Base-by-base conservation (phyloP, 2,329 filamentous ascomycete species). In the Triangularia setosa region DNA sequence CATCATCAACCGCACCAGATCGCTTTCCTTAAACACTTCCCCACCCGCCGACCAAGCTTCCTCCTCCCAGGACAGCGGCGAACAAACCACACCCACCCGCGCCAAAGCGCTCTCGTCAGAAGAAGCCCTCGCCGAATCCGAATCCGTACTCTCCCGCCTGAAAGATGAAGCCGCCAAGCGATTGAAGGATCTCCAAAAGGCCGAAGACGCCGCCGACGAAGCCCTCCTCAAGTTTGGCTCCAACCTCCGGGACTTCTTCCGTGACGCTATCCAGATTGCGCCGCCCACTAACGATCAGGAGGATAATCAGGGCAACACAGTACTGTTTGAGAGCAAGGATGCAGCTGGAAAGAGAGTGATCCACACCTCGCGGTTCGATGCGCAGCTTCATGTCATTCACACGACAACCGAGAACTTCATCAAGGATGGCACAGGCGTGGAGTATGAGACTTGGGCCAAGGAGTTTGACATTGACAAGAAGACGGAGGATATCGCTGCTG, bases 181-280 rank as follows among this genome's bases (percentile, higher is more conserved):
- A 57, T 80, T 98, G 65, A 95, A 92, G 73, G 92, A 97, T 65
- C 88, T 98, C 21, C 91, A 97, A 74, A 87, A 87, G 71, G 95
- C 94, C 12, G 95, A 99, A 77, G 94, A 98, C 74, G 94, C 94
- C 3, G 95, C 95, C 7, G 95, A 99, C 75, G 95, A 98, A 76
- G 95, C 95, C 0, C 85, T 99, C 9, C 80, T 98, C 70, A 91
- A 92, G 69, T 97, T 98, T 72, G 95, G 95, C 23, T 87, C 88
- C 64, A 97, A 95, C 72, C 87, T 99, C 58, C 86, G 92, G 40
- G 90, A 94, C 77, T 98, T 96, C 79, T 81, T 99, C 67, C 87
- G 89, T 60, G 94, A 99, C 69, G 95, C 95, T 59, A 90, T 99
- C 63, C 92, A 86, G 61, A 92, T 99, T 71, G 89, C 92, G 16